Evolutionary conservation across 1,139 yeast genomes (phyloP).

Genomic region (Yamadazyma dushanensis): DNA sequence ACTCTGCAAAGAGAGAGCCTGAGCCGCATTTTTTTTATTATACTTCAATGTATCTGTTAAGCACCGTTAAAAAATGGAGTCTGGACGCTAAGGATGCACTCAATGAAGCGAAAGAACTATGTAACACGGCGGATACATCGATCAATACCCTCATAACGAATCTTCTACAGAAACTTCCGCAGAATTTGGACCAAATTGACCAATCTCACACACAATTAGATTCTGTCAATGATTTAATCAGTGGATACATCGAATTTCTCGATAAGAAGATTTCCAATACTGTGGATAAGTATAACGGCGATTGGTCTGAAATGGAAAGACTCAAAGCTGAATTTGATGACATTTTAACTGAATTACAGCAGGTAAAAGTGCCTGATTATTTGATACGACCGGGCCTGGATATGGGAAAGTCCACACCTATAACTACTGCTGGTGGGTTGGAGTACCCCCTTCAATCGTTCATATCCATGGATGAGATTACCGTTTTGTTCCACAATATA

Average conservation of each 20-base stretch:
- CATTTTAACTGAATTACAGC: conserved; percentile 24
- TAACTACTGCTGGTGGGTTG: neutral
- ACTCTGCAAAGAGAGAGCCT: neutral
- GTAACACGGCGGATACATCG: conserved; percentile 35
- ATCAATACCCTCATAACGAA: conserved; percentile 7
- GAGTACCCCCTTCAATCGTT: conserved; percentile 26
- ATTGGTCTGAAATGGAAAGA: conserved; percentile 19
- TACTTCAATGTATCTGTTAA: neutral
- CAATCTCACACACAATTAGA: conserved; percentile 21
- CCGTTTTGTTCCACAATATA: conserved; percentile 26
- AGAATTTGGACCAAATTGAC: conserved; percentile 22
- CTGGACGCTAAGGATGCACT: conserved; percentile 20
- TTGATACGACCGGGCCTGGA: conserved; percentile 12
- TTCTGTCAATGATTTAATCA: conserved; percentile 17
- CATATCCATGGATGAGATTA: conserved; percentile 37
- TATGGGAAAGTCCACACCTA: conserved; percentile 2
- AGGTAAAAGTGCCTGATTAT: conserved; percentile 30
- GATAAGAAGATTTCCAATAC: conserved; percentile 14
- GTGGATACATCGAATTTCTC: conserved; percentile 11
- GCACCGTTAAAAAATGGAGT: conserved; percentile 5
- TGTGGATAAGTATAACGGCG: conserved; percentile 15
- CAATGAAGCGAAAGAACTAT: conserved; percentile 30
- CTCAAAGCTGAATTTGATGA: conserved; percentile 26
- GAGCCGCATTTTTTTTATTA: too few relatives aligned
- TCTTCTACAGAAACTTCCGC: conserved; percentile 21